A percentile compares a stretch with the other conserved stretches of the same genome.
phyloP scores from a whole-genome alignment of 768 basidiomycete species.

The Naematelia aurantialba region DNA sequence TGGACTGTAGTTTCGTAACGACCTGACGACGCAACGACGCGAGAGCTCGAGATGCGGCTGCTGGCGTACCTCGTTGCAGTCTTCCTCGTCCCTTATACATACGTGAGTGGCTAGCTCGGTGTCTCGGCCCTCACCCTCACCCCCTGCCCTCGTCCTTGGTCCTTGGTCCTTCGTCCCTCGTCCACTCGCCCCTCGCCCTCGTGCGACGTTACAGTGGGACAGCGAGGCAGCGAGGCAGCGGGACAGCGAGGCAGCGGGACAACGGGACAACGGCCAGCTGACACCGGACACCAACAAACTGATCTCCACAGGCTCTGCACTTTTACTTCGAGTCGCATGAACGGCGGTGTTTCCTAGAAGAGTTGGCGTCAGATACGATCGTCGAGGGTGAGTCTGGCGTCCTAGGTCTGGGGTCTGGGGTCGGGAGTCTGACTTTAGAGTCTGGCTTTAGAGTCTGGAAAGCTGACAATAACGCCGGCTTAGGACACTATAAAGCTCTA shows the following conservation, averaged over 20 bases:
- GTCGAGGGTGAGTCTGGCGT: conserved; percentile 69
- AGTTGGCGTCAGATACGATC: conserved; percentile 88
- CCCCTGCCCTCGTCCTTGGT: no score
- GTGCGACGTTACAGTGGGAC: no score
- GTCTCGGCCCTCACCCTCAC: no score
- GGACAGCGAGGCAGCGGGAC: no score
- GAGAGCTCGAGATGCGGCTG: background rate
- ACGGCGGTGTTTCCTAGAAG: conserved; percentile 83
- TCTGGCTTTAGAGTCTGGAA: background rate
- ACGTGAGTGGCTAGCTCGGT: background rate
- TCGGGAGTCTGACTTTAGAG: no score
- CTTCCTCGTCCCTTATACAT: background rate
- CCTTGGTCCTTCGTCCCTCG: no score
- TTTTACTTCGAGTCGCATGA: conserved; percentile 95
- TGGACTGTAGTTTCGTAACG: no score
- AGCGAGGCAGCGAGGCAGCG: no score
- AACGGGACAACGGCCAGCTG: no score
- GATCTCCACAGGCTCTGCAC: conserved; percentile 63
- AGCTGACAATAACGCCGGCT: background rate
- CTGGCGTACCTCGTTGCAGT: background rate
- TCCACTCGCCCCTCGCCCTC: no score
- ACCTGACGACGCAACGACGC: background rate
- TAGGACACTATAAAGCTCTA: conserved; percentile 87
- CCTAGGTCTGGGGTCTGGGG: background rate
- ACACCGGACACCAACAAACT: no score